Evolutionary conservation across 2,329 filamentous ascomycete genomes (phyloP), one percentile per base, ranked within the genome.

Genomic region (Paraphoma chrysanthemicola): DNA sequence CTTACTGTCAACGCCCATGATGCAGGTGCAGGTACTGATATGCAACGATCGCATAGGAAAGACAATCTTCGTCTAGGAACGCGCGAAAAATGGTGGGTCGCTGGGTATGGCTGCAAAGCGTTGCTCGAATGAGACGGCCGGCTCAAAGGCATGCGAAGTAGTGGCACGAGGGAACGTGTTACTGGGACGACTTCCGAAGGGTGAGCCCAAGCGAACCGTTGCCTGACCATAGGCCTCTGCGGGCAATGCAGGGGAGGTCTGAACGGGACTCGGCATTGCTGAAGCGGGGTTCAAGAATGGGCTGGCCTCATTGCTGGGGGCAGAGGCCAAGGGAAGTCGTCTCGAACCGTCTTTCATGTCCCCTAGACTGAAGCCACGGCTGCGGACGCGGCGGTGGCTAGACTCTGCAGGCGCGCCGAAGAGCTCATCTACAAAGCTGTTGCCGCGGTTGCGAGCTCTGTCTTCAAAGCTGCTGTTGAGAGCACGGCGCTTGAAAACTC

Each of bases 361-460:
- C 48, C 86, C 83, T 23, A 85, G 80, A 45, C 85, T 88, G 65
- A 86, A 87, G 52, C 86, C 86, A 43, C 87, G 84, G 63, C 82
- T 86, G 41, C 86, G 83, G 33, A 86, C 81, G 30, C 85, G 82
- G 53, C 84, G 82, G 62, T 85, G 81, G 51, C 83, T 82, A 9
- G 79, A 78, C 56, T 86, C 82, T 29, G 78, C 75, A 39, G 78
- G 76, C 33, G 77, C 76, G 52, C 79, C 77, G 59, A 84, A 81
- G 8, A 83, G 69, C 54, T 82, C 76, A 48, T 73, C 76, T 39
- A 77, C 74, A 6, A 80, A 76, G 58, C 77, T 79, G 38, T 78
- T 79, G 17, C 71, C 70, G 38, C 73, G 70, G 42, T 64, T 71
- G 8, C 72, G 67, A n/a, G 63, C 61, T 49, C 69, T 68, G 28